phyloP scores from a whole-genome alignment of 345 rosid species.

The Salix arbutifolia region DNA sequence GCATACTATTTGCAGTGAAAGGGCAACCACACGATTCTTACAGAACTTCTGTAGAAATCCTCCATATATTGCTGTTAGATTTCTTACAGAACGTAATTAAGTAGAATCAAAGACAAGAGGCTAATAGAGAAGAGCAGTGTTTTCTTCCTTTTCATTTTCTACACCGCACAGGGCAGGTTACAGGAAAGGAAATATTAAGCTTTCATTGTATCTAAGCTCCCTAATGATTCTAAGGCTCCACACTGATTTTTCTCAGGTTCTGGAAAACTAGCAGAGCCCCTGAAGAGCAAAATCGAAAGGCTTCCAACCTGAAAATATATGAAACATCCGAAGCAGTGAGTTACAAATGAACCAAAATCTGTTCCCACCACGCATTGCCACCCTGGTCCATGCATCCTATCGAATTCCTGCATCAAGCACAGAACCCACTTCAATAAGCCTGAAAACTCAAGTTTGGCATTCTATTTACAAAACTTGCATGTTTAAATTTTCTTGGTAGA shows the following conservation, averaged over 20 bases:
- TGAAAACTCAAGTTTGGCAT: background rate
- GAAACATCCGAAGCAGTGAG: slow-evolving; percentile 55
- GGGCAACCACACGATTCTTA: too few relatives aligned
- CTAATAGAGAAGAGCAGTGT: background rate
- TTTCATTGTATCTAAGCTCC: slow-evolving; percentile 12
- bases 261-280: slow-evolving; percentile 40
- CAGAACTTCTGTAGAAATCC: too few relatives aligned
- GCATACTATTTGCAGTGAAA: too few relatives aligned
- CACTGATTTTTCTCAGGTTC: slow-evolving; percentile 20
- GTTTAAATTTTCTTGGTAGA: too few relatives aligned
- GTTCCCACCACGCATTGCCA: slow-evolving; percentile 77
- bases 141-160: background rate
- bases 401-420: slow-evolving; percentile 48
- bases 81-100: background rate
- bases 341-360: slow-evolving; percentile 65
- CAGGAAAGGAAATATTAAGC: slow-evolving; percentile 8
- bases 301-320: slow-evolving; percentile 54
- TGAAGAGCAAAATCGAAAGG: slow-evolving; percentile 61
- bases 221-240: slow-evolving; percentile 3
- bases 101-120: background rate
- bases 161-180: slow-evolving; percentile 1
- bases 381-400: slow-evolving; percentile 41
- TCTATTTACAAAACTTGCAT: too few relatives aligned
- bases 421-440: background rate
- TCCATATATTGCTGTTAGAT: too few relatives aligned